Base-by-base conservation (phyloP, 352 stramenopile genomes). In the Elongisporangium senticosum region DNA sequence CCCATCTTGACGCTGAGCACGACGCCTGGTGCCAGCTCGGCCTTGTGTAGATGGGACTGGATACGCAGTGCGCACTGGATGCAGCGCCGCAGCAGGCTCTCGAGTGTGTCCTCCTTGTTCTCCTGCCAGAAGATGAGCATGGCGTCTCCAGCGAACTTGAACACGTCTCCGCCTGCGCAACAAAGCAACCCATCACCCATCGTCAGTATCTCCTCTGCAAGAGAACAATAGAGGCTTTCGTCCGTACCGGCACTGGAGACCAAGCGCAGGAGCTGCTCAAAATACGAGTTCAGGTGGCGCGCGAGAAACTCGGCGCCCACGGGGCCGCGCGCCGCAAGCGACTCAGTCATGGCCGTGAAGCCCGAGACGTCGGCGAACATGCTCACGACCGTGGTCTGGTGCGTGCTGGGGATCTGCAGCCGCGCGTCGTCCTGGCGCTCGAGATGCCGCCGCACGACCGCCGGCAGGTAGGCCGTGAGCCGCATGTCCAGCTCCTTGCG, bases 111-210 rank as follows among this genome's bases (percentile, higher is more conserved):
- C 24, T 97, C 84, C 58, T 96, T 92, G 69, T 91, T 92, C 61
- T 89, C 80, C 10, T 85, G 86, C 92, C 92, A 98, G 53, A 98
- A 92, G 48, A 98, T 93, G 56, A 98, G 90, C 80, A 98, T 90
- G 17, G 94, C 94, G 53, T 98, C 94, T n/a, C 94, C 94, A 13
- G 94, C 94, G 63, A 98, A 98, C 76, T 98, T 98, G 69, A 98
- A 95, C 19, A 96, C 89, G 69, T 97, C 90, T 48, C 88, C 85
- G 8, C 76, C 75, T 43, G 33, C 62, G 8, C 21, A 15, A 13
- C 8, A 11, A n/a, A 71, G 37, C 67, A 49, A 2, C 21, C 13
- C 10, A 21, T 17, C 15, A 21, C 26, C n/a, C 26, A 39, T 26
- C 13, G 20, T 21, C 17, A 15, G 10, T 17, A 7, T 43, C 33